phyloP scores from a whole-genome alignment of 768 basidiomycete species.

The Suillus occidentalis region DNA sequence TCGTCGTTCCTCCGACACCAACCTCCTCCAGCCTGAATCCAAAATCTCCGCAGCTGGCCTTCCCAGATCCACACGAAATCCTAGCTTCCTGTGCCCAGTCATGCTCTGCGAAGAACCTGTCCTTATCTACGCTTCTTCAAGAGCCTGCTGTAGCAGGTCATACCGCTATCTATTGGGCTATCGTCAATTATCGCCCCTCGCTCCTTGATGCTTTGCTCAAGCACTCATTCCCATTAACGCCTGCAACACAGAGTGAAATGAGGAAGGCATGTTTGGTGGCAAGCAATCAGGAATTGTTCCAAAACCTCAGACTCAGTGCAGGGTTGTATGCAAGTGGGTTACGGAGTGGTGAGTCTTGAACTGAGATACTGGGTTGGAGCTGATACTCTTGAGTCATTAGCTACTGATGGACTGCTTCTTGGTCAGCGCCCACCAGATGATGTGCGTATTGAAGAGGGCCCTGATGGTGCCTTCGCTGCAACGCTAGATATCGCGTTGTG shows the following conservation, averaged over 20 bases:
- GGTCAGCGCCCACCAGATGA: constrained; percentile 48
- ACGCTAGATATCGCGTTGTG: constrained; percentile 56
- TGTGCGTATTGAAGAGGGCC: constrained; percentile 48
- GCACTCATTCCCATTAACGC: constrained; percentile 43
- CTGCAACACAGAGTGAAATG: constrained; percentile 55
- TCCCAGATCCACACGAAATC: constrained; percentile 30
- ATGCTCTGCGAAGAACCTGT: constrained; percentile 52
- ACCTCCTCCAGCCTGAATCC: constrained; percentile 7
- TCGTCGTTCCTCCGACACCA: constrained; percentile 31
- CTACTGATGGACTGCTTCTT: constrained; percentile 46
- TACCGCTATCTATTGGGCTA: constrained; percentile 32
- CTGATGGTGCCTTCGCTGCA: constrained; percentile 50
- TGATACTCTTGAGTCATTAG: constrained; percentile 9
- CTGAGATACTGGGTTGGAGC: neutral
- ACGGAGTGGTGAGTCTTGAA: constrained; percentile 20
- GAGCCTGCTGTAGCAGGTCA: constrained; percentile 24
- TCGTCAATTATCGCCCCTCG: constrained; percentile 35
- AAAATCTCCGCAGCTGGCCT: neutral
- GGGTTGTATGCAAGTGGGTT: constrained; percentile 18
- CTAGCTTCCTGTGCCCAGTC: constrained; percentile 62
- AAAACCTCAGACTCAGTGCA: constrained; percentile 23
- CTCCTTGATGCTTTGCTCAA: constrained; percentile 53
- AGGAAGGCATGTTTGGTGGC: constrained; percentile 59
- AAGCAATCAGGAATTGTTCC: constrained; percentile 29
- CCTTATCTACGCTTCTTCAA: constrained; percentile 30